A percentile compares a stretch with the other conserved stretches of the same genome.
Evolutionary conservation across 257 asterid species (phyloP).

Genomic region (Marsdenia floribunda): DNA sequence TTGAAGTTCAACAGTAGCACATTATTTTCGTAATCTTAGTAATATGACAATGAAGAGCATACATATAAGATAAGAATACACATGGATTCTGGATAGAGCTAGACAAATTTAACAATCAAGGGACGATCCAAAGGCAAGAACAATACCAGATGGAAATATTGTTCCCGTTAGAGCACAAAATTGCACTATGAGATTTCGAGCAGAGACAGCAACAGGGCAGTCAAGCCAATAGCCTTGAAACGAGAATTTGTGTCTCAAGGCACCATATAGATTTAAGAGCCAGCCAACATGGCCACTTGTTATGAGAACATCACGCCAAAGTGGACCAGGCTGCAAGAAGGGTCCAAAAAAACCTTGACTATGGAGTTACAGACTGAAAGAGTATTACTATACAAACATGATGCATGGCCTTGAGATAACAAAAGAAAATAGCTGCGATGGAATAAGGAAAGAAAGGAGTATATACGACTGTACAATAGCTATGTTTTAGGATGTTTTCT

Average conservation of each 20-base stretch:
- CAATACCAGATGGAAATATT: constrained; percentile 74
- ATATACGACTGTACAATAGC: not conserved
- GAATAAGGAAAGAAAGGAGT: not conserved
- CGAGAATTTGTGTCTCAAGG: constrained; percentile 77
- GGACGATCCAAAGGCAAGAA: constrained; percentile 7
- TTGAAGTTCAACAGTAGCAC: not conserved
- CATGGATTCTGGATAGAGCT: not conserved
- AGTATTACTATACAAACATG: too few relatives aligned
- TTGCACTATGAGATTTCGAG: constrained; percentile 80
- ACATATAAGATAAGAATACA: not conserved
- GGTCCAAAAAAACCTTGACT: constrained; percentile 10
- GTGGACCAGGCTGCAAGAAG: constrained; percentile 76
- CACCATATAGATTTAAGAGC: constrained; percentile 77
- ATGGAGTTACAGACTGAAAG: not conserved
- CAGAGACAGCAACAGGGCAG: constrained; percentile 90
- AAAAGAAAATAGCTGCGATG: not conserved
- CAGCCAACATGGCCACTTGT: constrained; percentile 86
- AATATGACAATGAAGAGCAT: not conserved
- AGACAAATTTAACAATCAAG: not conserved
- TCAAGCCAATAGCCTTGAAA: constrained; percentile 82
- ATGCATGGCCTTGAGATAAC: not conserved
- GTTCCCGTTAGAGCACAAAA: constrained; percentile 76
- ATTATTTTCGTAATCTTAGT: not conserved
- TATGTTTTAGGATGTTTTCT: not conserved
- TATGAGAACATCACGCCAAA: constrained; percentile 76